Conservation (phyloP, 2,329 filamentous ascomycete genomes). For the Colletotrichum lentis region DNA sequence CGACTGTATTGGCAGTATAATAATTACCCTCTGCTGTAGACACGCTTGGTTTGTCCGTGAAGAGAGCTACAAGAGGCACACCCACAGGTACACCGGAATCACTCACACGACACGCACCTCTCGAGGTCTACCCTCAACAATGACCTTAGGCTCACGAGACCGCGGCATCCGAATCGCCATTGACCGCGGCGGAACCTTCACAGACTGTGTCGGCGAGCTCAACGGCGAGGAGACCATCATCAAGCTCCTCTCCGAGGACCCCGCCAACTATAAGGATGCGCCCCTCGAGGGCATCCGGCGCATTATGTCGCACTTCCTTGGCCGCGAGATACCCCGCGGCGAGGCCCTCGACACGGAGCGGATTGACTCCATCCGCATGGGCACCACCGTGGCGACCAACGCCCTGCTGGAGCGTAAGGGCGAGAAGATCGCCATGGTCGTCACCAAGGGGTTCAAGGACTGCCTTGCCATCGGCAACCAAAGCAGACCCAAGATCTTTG, state of each 20-base stretch:
- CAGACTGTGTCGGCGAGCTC: slow-evolving; percentile 88
- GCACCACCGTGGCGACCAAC: slow-evolving; percentile 93
- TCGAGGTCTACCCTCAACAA: slow-evolving; percentile 38
- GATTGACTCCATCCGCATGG: slow-evolving; percentile 94
- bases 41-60: background rate
- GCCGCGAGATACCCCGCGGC: slow-evolving; percentile 79
- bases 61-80: background rate
- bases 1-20: background rate
- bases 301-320: slow-evolving; percentile 80
- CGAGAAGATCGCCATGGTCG: slow-evolving; percentile 85
- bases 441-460: slow-evolving; percentile 88
- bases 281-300: slow-evolving; percentile 90
- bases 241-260: slow-evolving; percentile 90
- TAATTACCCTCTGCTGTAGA: background rate
- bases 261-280: slow-evolving; percentile 88
- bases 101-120: background rate
- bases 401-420: slow-evolving; percentile 90
- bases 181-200: slow-evolving; percentile 86
- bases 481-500: slow-evolving; percentile 87
- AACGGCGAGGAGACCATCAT: slow-evolving; percentile 81
- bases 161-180: slow-evolving; percentile 80
- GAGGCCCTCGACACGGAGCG: slow-evolving; percentile 80
- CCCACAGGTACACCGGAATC: background rate
- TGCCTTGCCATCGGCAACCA: slow-evolving; percentile 92
- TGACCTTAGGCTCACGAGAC: slow-evolving; percentile 49